These are phyloP conservation scores for Colletotrichum cordylinicola DNA, from an alignment of 2,329 filamentous ascomycete genomes.

Conservation along the genomic window DNA sequence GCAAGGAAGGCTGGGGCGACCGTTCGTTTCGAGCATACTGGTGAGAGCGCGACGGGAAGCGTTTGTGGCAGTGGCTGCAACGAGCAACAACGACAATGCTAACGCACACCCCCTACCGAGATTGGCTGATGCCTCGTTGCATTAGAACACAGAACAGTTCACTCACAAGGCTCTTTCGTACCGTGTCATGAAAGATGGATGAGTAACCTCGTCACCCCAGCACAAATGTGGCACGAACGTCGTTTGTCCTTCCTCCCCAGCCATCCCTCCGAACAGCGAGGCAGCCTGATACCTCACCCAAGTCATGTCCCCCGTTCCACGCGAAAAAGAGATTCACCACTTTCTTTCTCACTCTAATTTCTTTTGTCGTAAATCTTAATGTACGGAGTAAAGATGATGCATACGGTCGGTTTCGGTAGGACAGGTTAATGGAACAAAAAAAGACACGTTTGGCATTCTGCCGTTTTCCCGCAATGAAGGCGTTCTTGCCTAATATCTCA, in stretches of 20 bases:
- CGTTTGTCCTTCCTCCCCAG: neutral
- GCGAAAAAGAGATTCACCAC: neutral
- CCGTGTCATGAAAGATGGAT: neutral
- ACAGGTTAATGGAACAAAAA: conserved; percentile 17
- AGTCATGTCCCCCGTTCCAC: neutral
- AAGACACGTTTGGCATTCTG: conserved; percentile 2
- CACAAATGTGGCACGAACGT: neutral
- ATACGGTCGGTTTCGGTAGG: conserved; percentile 22
- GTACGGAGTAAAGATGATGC: conserved; percentile 23
- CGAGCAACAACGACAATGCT: neutral
- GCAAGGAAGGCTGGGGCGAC: neutral
- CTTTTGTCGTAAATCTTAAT: conserved; percentile 23
- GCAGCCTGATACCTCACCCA: neutral
- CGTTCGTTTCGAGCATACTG: neutral
- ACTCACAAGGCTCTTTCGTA: neutral
- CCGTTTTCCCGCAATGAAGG: neutral
- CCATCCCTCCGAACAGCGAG: neutral
- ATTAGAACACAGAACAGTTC: neutral
- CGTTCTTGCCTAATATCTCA: neutral
- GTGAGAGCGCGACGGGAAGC: neutral
- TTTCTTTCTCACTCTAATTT: conserved; percentile 10
- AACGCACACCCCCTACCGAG: neutral
- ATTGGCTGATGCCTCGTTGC: neutral
- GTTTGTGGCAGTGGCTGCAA: neutral
- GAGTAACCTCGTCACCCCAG: neutral